Evolutionary conservation across 805 yeast species (phyloP), one percentile per base, ranked within the genome.

Genomic region (Ogataea kodamae): DNA sequence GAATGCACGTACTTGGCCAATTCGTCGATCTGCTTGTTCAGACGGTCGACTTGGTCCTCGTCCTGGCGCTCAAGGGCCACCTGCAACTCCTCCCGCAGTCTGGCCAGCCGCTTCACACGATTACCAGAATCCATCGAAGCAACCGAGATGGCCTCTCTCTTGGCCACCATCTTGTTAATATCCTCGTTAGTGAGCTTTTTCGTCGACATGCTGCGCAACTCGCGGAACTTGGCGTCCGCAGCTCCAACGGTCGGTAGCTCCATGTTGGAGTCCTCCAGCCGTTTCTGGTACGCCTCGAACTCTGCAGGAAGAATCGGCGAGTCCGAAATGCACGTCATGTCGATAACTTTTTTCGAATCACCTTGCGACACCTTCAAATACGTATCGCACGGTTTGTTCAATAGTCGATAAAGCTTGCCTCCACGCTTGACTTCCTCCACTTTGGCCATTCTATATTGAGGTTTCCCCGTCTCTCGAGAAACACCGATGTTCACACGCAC

Each of bases 351-450:
- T 42, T 78, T 78, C 22, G 79, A 76, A 31, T 71, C 70, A 31
- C 95, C 96, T 55, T 86, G 95, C n/a, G 89, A 72, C 9, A 86
- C 90, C 33, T 76, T 67, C 45, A 90, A 67, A 45, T 74, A 78
- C 9, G 69, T 57, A 43, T 72, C 74, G 37, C 71, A 67, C 42
- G 65, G 67, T 35, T 59, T 62, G 16, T 60, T 65, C 11, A 64
- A 58, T 26, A 74, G 46, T 21, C 55, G 56, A 48, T 74, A 74
- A 8, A 65, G 61, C 36, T 61, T 65, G 5, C 61, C 63, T 7
- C 56, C 56, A 25, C 54, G 43, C 28, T 42, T 51, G 6, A 83
- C 74, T 35, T 74, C 81, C 46, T 79, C 82, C 26, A 92, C 77
- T 53, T 76, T 81, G 30, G 90, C 95, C 75, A 90, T 72, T 49